Base-by-base conservation (phyloP, 2,329 filamentous ascomycete species). In the Parastagonospora avenae region DNA sequence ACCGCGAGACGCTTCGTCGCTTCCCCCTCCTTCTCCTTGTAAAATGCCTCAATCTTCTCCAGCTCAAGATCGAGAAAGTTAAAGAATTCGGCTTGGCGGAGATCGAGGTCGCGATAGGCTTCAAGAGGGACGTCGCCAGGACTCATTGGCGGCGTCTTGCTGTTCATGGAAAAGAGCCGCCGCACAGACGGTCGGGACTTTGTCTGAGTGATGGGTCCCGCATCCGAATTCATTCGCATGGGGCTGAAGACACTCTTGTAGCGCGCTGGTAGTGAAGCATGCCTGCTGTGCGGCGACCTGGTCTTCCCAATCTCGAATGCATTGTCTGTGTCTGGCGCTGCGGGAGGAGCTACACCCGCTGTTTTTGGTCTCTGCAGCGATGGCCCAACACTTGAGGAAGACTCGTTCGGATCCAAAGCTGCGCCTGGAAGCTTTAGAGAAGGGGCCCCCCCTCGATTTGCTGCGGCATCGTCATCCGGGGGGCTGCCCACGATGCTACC, bases 31-130 rank as follows among this genome's bases (percentile, higher is more conserved):
- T 97, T 97, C 60, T 85, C 77, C 62, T 85, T 86, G 77, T 97
- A 97, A 67, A 99, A 99, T 0, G 79, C 76, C 69, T 99, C 92
- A 9, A 99, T 91, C 75, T 97, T 99, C n/a, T 87, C 81, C 11
- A 99, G 79, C 74, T 99, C 89, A 8, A 78, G 78, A 62, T 97
- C 91, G 46, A 99, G 78, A 66, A 94, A 99, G 0, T 80, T 76
- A 71, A 92, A 93, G 68, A 99, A 97, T 11, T 96, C 90, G n/a
- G 82, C 83, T 71, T 96, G 87, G 14, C 86, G 83, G 49, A 86
- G 80, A 38, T 90, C 88, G 3, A 95, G 80, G 33, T 90, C 82
- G 36, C 85, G 82, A 42, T 82, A 80, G 2, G 80, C 78, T 49
- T 84, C 82, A 5, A 83, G 72, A 12, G 82, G 80, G 4, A 81